A percentile compares a stretch with the other conserved stretches of the same genome.
Evolutionary conservation across 371 early-diverging fungal genomes (phyloP).

Genomic region (Mucor racemosus): DNA sequence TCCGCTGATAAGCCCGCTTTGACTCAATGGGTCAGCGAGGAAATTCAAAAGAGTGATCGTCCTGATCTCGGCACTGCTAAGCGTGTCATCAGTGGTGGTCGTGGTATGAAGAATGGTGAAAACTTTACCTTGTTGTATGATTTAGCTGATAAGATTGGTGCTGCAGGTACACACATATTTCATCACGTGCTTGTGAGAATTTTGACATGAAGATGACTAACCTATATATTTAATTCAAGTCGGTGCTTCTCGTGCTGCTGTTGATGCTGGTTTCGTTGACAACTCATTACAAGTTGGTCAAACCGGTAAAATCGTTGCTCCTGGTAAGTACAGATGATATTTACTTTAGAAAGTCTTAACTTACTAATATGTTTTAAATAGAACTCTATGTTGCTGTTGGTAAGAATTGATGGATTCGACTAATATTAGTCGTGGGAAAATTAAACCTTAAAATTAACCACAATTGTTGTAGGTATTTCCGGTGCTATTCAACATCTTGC

Average conservation of each 20-base stretch:
- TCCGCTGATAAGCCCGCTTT: constrained; percentile 61
- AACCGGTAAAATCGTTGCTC: constrained; percentile 98
- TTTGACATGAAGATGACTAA: constrained; percentile 8
- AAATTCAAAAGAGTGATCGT: constrained; percentile 92
- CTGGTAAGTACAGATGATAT: constrained; percentile 51
- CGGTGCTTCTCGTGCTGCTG: constrained; percentile 98
- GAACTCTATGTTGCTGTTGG: constrained; percentile 95
- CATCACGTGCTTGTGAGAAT: constrained; percentile 32
- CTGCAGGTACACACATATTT: constrained; percentile 70
- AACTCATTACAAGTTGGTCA: constrained; percentile 98
- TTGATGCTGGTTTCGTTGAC: constrained; percentile 96
- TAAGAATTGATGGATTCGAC: constrained; percentile 22
- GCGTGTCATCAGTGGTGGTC: constrained; percentile 93
- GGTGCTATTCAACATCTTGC: constrained; percentile 98
- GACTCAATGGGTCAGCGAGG: constrained; percentile 89
- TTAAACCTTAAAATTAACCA: constrained; percentile 2
- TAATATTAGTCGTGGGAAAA: constrained; percentile 19
- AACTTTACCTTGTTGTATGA: constrained; percentile 93
- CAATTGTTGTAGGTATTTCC: constrained; percentile 73
- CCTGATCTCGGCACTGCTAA: constrained; percentile 92
- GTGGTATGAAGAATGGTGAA: constrained; percentile 96
- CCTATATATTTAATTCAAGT: constrained; percentile 53
- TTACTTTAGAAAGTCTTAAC: neutral
- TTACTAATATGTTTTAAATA: constrained; percentile 5
- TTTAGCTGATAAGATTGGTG: constrained; percentile 94